Percentiles rank a stretch among this genome's conserved stretches.
Conservation (phyloP, 108 stramenopile species). For the Conticribra weissflogii region DNA sequence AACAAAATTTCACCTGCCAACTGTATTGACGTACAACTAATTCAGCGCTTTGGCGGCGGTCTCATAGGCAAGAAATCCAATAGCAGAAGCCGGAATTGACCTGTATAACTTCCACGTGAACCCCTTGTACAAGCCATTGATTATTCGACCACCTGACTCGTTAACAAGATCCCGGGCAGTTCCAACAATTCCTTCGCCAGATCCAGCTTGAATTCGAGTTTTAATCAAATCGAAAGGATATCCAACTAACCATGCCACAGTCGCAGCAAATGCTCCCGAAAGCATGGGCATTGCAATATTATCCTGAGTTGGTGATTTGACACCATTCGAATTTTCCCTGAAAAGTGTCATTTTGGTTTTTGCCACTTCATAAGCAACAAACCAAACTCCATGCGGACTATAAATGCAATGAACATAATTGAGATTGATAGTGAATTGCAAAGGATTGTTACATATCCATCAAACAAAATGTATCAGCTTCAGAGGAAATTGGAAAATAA, state of each 20-base stretch:
- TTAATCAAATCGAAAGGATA: slow-evolving; percentile 88
- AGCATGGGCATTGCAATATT: slow-evolving; percentile 59
- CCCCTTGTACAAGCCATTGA: slow-evolving; percentile 74
- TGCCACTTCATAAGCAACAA: slow-evolving; percentile 56
- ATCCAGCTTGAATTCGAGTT: slow-evolving; percentile 77
- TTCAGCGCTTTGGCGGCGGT: slow-evolving; percentile 33
- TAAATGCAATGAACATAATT: slow-evolving; percentile 15
- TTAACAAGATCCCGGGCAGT: slow-evolving; percentile 58
- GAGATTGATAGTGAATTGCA: too few relatives aligned
- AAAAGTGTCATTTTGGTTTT: slow-evolving; percentile 41
- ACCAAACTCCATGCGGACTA: slow-evolving; percentile 89
- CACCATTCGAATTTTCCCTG: background rate
- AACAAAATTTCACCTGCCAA: too few relatives aligned
- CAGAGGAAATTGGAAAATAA: too few relatives aligned
- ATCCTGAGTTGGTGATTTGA: slow-evolving; percentile 6
- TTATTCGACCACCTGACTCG: slow-evolving; percentile 57
- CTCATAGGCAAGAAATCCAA: slow-evolving; percentile 84
- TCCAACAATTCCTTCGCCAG: slow-evolving; percentile 44
- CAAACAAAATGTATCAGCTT: too few relatives aligned
- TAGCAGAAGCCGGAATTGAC: slow-evolving; percentile 76
- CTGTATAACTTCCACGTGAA: slow-evolving; percentile 78
- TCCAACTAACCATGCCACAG: slow-evolving; percentile 84
- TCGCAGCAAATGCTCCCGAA: slow-evolving; percentile 80
- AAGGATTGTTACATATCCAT: too few relatives aligned
- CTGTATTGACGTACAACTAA: background rate